Conservation (phyloP, 345 rosid species). For the Sapria himalayana region DNA sequence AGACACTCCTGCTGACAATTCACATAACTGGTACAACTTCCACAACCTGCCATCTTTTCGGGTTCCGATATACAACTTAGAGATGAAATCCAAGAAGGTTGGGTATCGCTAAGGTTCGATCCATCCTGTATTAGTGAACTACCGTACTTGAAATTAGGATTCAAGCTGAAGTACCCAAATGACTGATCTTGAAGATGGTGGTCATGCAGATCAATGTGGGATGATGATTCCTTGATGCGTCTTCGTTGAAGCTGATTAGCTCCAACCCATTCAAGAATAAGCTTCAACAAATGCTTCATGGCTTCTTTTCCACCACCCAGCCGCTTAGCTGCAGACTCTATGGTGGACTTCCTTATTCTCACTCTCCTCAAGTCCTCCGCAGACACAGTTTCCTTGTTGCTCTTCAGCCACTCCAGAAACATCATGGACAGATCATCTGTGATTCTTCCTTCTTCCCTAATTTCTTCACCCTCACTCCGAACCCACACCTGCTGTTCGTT, state of each 20-base stretch:
- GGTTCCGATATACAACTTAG: too few relatives aligned
- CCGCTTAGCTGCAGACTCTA: constrained; percentile 68
- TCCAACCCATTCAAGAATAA: constrained; percentile 95
- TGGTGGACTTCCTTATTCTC: constrained; percentile 81
- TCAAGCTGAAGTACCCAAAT: constrained; percentile 9
- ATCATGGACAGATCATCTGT: constrained; percentile 65
- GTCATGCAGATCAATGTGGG: constrained; percentile 6
- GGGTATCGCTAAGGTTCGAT: constrained; percentile 22
- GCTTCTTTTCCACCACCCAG: constrained; percentile 87
- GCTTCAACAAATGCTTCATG: constrained; percentile 76
- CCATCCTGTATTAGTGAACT: constrained; percentile 14
- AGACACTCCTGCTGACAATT: constrained; percentile 21
- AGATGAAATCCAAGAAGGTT: constrained; percentile 24
- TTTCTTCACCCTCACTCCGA: constrained; percentile 2
- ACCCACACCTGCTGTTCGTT: constrained; percentile 5
- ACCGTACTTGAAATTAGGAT: constrained; percentile 16
- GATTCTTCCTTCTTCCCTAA: constrained; percentile 9
- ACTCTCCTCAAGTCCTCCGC: constrained; percentile 81
- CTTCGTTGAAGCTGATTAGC: constrained; percentile 59
- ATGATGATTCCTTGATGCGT: constrained; percentile 14
- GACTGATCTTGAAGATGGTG: constrained; percentile 23
- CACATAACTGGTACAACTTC: too few relatives aligned
- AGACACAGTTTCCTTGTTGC: constrained; percentile 60
- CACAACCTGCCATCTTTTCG: too few relatives aligned
- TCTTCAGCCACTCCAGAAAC: constrained; percentile 80